Base-by-base conservation (phyloP, 192 early-diverging fungal genomes). In the Entomortierella parvispora region DNA sequence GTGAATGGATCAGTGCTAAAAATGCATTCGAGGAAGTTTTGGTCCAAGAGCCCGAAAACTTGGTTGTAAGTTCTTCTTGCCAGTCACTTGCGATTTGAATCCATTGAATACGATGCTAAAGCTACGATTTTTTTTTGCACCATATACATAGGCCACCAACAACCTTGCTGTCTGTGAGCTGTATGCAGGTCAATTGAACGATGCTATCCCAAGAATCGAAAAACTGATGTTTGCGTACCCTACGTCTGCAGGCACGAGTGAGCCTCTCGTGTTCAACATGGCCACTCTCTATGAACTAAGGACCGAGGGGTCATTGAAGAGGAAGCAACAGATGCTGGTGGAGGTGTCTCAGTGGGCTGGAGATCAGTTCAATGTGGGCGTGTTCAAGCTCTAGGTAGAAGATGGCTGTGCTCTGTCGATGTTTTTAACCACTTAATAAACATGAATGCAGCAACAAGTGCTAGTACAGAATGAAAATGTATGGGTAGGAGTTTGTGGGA, bases 271-370 rank as follows among this genome's bases (percentile, higher is more conserved):
- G 15, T 80, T 82, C 58, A 87, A 87, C 51, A 58, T 87, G 70
- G 84, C 83, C 52, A 87, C 82, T 6, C 70, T 87, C 20, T 85
- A 81, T 64, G 86, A 87, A 37, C 65, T 87, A 18, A 54, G 86
- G 20, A 82, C 75, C 18, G 86, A 83, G 48, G 65, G 59, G 29
- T 67, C 82, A 11, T 50, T 75, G 9, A 58, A 55, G 20, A 81
- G 71, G 55, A 87, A 87, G 58, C 58, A 82, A 12, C 69, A 61
- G 28, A 56, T 83, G 44, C 53, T 83, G 54, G 65, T 80, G 6
- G 68, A 83, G 29, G 79, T 87, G 6, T 70, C 78, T 31, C 63
- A 75, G n/a, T 83, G 80, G 75, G 79, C 80, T 2, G 86, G 86
- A 11, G 86, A 87, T 62, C 80, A 75, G 14, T 87, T 87, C 32